Base-by-base conservation (phyloP, 768 basidiomycete species). In the Panaeolus cyanescens region DNA sequence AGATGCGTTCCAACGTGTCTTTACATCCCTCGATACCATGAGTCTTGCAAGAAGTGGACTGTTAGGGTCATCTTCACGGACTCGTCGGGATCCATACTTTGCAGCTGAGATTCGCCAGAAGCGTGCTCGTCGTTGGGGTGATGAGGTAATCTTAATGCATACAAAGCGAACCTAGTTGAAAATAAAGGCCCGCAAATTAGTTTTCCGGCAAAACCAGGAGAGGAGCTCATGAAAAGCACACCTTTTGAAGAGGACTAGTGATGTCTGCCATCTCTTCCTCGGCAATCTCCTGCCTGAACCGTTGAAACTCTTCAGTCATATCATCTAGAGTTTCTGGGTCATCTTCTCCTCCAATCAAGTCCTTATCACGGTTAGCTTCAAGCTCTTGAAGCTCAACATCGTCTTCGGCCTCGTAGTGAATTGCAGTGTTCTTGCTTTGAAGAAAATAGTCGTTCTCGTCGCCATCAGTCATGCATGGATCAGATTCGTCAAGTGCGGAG, bases 91-190 rank as follows among this genome's bases (percentile, higher is more conserved):
- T n/a, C 57, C 54, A 59, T 70, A 69, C 33, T 63, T 60, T 10
- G 58, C 30, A 13, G 56, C 39, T 8, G 65, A 39, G 30, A 62
- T 56, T 20, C 65, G 62, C 1, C 69, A 65, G 56, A 74, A 75
- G 5, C 54, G 56, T 0, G 54, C 22, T 2, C 71, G 73, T 2
- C 71, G 66, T 53, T 75, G 74, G 0, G 70, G 74, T 8, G 76
- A 73, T 2, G 71, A 67, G 3, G 64, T 62, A 42, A 77, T 74
- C 60, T 77, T 77, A 15, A 59, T 72, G 25, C 55, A 61, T 34
- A 75, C 72, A 34, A 65, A 63, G 4, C 70, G 70, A 13, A 77
- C 70, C 74, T 77, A 58, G 8, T 17, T 17, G 53, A 55, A 50
- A 20, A 59, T 32, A 6, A 57, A 19, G 28, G 58, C 28, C 20